Conservation (phyloP, 768 basidiomycete species). For the Russula emetica region DNA sequence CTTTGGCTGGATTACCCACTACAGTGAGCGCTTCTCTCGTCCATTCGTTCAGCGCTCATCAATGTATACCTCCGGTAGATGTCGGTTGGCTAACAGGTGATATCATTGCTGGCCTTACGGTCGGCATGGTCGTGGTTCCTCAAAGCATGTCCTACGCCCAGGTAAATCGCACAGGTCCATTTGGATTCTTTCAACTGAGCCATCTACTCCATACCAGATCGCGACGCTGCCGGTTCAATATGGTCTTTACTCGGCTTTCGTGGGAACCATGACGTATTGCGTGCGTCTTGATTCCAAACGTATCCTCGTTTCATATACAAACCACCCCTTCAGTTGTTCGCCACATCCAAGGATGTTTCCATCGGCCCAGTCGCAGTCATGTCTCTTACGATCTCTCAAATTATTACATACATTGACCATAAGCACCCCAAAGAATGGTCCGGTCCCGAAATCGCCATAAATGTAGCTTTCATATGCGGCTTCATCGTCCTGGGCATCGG, state of each 20-base stretch:
- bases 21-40: conserved; percentile 51
- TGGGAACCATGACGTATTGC: conserved; percentile 81
- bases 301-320: conserved; percentile 3
- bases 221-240: conserved; percentile 84
- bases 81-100: conserved; percentile 81
- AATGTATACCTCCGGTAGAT: conserved; percentile 24
- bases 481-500: conserved; percentile 91
- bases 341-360: conserved; percentile 97
- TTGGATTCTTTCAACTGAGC: background rate
- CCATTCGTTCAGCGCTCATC: background rate
- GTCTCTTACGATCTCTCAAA: conserved; percentile 81
- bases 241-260: conserved; percentile 91
- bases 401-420: conserved; percentile 63
- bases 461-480: conserved; percentile 80
- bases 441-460: conserved; percentile 74
- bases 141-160: conserved; percentile 89
- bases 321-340: conserved; percentile 63
- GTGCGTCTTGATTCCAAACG: conserved; percentile 40
- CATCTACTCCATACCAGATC: conserved; percentile 44
- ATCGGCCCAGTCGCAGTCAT: conserved; percentile 99
- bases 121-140: conserved; percentile 93
- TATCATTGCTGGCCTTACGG: conserved; percentile 85
- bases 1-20: conserved; percentile 77
- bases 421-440: conserved; percentile 54
- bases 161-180: conserved; percentile 36